Evolutionary conservation across 2,329 filamentous ascomycete species (phyloP).

Genomic region (Metarhizium guizhouense): DNA sequence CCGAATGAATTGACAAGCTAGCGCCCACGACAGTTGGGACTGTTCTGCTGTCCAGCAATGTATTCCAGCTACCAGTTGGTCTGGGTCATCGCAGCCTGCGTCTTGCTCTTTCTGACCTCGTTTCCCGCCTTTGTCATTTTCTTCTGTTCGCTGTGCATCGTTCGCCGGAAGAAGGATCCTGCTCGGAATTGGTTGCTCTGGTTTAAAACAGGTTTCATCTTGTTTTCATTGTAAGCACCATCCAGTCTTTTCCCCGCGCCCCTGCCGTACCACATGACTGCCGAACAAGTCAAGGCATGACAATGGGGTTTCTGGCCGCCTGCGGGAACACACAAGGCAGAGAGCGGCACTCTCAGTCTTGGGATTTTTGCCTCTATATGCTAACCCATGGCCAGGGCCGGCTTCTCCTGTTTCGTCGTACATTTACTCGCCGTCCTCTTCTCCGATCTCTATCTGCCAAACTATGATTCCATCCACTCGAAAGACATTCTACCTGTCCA

Average conservation of each 20-base stretch:
- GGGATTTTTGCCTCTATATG: not conserved
- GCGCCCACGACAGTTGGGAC: not conserved
- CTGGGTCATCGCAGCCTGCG: slow-evolving; percentile 1
- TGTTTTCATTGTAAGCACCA: slow-evolving; percentile 16
- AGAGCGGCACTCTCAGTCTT: not conserved
- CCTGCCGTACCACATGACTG: not conserved
- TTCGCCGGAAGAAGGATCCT: slow-evolving; percentile 13
- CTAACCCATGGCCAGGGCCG: not conserved
- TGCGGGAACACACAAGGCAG: not conserved
- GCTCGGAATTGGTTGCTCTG: slow-evolving; percentile 15
- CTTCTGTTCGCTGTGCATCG: slow-evolving; percentile 13
- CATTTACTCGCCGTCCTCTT: slow-evolving; percentile 2
- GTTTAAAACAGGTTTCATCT: slow-evolving; percentile 15
- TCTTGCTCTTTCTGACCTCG: slow-evolving; percentile 7
- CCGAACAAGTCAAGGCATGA: not conserved
- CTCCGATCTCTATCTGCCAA: not conserved
- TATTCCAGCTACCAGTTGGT: not conserved
- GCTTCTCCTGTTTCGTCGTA: not conserved
- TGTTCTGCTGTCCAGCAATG: not conserved
- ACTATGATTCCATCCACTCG: not conserved
- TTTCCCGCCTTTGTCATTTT: slow-evolving; percentile 13
- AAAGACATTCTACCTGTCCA: not conserved
- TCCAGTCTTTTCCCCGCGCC: not conserved
- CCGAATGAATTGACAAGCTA: slow-evolving; percentile 1
- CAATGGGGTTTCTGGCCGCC: not conserved